Percentiles rank a stretch among this genome's conserved stretches.
phyloP scores from a whole-genome alignment of 1,284 basidiomycete species.

The Malassezia globosa region DNA sequence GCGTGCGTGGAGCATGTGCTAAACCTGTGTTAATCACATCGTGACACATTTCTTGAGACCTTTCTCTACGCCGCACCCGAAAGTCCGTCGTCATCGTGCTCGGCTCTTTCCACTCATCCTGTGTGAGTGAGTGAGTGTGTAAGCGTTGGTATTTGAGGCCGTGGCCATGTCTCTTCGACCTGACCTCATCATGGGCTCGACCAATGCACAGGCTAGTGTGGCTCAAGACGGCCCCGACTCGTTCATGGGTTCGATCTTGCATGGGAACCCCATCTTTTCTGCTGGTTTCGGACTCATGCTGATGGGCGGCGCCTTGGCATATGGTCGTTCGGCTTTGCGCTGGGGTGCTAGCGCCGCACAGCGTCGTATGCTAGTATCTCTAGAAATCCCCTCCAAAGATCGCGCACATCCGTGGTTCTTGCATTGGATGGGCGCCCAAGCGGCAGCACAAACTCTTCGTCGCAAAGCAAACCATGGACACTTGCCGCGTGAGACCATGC shows the following conservation, averaged over 20 bases:
- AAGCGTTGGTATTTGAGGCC: too few species aligned
- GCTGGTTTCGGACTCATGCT: slow-evolving; percentile 44
- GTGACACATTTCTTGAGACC: too few species aligned
- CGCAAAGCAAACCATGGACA: slow-evolving; percentile 28
- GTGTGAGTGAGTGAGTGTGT: too few species aligned
- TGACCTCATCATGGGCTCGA: too few species aligned
- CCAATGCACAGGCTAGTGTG: too few species aligned
- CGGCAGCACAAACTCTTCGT: slow-evolving; percentile 41
- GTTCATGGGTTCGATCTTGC: slow-evolving; percentile 7
- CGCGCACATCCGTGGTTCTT: slow-evolving; percentile 93
- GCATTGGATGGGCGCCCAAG: slow-evolving; percentile 72
- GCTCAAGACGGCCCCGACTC: background rate
- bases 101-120: too few species aligned
- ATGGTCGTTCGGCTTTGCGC: slow-evolving; percentile 51
- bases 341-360: slow-evolving; percentile 66
- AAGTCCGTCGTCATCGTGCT: too few species aligned
- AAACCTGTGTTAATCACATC: too few species aligned
- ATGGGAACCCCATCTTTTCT: slow-evolving; percentile 40
- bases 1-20: too few species aligned
- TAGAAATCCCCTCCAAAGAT: slow-evolving; percentile 95
- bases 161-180: too few species aligned
- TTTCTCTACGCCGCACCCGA: too few species aligned
- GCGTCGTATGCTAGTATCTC: slow-evolving; percentile 77
- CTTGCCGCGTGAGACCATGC: slow-evolving; percentile 26
- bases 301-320: slow-evolving; percentile 36